Base-by-base conservation (phyloP, 495 filamentous ascomycete species). In the Amorphotheca resinae region DNA sequence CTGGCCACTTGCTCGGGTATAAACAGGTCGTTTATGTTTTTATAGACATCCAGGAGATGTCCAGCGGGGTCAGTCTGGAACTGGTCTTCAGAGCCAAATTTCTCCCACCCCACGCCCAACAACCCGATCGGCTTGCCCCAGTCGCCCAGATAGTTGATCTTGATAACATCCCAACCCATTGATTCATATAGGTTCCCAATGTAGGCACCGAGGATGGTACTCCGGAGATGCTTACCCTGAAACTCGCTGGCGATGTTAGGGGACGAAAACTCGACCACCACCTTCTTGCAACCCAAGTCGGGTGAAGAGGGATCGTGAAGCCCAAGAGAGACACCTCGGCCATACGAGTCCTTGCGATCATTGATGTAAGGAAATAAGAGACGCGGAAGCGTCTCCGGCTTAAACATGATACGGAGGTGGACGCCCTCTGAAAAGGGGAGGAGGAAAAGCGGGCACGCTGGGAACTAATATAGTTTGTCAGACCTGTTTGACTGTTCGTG, bases 221-320 rank as follows among this genome's bases (percentile, higher is more conserved):
- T 82, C 23, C 80, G 66, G 54, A 87, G 57, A 60, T 87, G 82
- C 38, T 76, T 74, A 12, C 73, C 76, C 50, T 82, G 79, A 64
- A 87, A 87, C 9, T 79, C 74, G 52, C 79, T 83, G 36, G 79
- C 80, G 46, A 87, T 81, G 51, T 87, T 87, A 12, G 82, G 82
- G 18, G 77, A 82, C 4, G 78, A 82, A 59, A 85, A 87, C 58
- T 87, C 82, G 12, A 74, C 60, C 18, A 74, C 51, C 2, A 71
- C 55, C 48, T 52, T 64, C 53, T 69, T 69, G n/a, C 44, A 50
- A 3, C 53, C 59, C 2, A 55, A 43, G 38, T 60, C 49, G 14
- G 42, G 43, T 6, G 23, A 11, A 22, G 23, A n/a, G 3, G 38
- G 22, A 28, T 49, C 34, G 22, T 12, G 20, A 26, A 41, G 30